These are phyloP conservation scores for Elsinoe fawcettii DNA, from an alignment of 2,329 filamentous ascomycete genomes.

Conservation along the genomic window DNA sequence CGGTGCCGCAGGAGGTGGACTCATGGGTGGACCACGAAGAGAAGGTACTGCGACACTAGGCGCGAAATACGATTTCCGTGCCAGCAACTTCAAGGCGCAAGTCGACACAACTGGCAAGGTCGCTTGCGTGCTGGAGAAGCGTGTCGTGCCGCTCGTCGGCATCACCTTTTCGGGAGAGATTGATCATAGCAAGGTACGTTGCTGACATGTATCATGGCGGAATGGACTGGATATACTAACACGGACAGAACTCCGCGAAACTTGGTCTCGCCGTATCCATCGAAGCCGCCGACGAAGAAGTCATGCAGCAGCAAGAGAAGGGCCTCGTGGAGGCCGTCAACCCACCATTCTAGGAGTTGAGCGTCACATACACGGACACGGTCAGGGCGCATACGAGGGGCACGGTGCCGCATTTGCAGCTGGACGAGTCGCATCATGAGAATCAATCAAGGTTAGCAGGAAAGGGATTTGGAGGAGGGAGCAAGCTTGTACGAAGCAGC, in stretches of 20 bases:
- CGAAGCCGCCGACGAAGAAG: conserved; percentile 73
- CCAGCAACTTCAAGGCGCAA: conserved; percentile 91
- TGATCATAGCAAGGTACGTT: conserved; percentile 77
- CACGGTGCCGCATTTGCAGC: conserved; percentile 3
- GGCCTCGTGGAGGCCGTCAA: conserved; percentile 38
- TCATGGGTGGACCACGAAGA: conserved; percentile 68
- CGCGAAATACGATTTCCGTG: conserved; percentile 96
- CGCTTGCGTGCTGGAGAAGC: conserved; percentile 88
- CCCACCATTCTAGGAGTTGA: conserved; percentile 40
- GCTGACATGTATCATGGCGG: background rate
- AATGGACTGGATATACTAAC: conserved; percentile 18
- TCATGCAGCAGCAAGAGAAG: conserved; percentile 74
- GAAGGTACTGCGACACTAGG: conserved; percentile 88
- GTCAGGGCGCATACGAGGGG: background rate
- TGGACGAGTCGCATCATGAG: conserved; percentile 5
- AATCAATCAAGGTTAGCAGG: background rate
- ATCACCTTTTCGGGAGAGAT: conserved; percentile 95
- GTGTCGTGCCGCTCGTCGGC: conserved; percentile 82
- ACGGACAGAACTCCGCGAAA: conserved; percentile 77
- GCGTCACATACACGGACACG: conserved; percentile 12
- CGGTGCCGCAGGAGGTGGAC: conserved; percentile 53
- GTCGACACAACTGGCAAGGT: conserved; percentile 93
- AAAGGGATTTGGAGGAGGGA: conserved; percentile 10
- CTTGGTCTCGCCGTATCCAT: conserved; percentile 90
- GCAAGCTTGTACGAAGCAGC: background rate